phyloP scores from a whole-genome alignment of 495 filamentous ascomycete species.

The Bryoglossum gracile region DNA sequence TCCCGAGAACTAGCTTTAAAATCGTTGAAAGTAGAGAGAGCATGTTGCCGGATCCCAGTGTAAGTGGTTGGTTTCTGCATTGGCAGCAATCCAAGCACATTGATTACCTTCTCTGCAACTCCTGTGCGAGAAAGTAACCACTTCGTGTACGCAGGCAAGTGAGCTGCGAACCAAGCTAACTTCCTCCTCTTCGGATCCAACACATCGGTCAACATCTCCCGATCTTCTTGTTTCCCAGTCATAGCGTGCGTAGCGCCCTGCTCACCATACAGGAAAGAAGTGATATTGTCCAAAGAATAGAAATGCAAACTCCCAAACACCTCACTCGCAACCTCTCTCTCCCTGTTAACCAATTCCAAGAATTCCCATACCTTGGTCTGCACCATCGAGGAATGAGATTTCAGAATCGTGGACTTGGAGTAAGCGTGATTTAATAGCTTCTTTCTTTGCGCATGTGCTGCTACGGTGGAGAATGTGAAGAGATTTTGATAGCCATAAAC shows the following conservation, averaged over 20 bases:
- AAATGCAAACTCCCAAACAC: slow-evolving; percentile 35
- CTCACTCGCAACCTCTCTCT: slow-evolving; percentile 22
- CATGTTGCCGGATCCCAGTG: slow-evolving; percentile 30
- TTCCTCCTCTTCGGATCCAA: slow-evolving; percentile 27
- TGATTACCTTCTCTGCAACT: slow-evolving; percentile 19
- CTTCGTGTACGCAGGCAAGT: slow-evolving; percentile 28
- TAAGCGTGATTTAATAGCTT: slow-evolving; percentile 35
- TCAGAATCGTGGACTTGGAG: slow-evolving; percentile 31
- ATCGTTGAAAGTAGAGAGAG: slow-evolving; percentile 21
- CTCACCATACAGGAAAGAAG: slow-evolving; percentile 30
- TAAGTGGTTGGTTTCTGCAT: slow-evolving; percentile 31
- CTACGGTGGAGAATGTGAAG: slow-evolving; percentile 29
- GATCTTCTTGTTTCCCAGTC: slow-evolving; percentile 18
- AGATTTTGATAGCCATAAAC: slow-evolving; percentile 32
- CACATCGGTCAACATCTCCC: slow-evolving; percentile 30
- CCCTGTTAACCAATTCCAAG: slow-evolving; percentile 25
- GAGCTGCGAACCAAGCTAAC: slow-evolving; percentile 31
- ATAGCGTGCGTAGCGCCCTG: slow-evolving; percentile 25
- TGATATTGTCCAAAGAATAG: slow-evolving; percentile 37
- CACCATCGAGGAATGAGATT: slow-evolving; percentile 19
- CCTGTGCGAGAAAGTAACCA: slow-evolving; percentile 31
- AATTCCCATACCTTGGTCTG: slow-evolving; percentile 28
- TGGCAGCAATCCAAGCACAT: slow-evolving; percentile 23
- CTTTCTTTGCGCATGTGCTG: slow-evolving; percentile 33
- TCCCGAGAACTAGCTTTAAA: slow-evolving; percentile 2